Evolutionary conservation across 441 rosid genomes (phyloP).

Genomic region (Omphalea diandra): DNA sequence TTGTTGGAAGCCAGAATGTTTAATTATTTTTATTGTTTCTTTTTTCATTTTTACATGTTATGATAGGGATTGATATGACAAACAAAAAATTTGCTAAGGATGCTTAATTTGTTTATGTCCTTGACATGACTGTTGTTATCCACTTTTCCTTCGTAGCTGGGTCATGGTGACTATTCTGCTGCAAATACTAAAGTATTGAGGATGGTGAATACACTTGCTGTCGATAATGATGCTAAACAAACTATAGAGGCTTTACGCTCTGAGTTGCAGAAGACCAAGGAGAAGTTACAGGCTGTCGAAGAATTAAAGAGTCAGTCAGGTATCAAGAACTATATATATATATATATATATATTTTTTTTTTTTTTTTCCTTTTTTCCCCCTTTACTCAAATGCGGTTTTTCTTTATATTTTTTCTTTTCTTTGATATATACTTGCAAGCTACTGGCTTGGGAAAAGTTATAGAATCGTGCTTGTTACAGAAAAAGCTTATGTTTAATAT

Average conservation of each 20-base stretch:
- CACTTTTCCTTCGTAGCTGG: conserved; percentile 64
- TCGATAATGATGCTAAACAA: conserved; percentile 93
- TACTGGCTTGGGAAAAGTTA: background rate
- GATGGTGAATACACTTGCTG: conserved; percentile 92
- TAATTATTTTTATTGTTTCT: background rate
- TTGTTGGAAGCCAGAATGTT: background rate
- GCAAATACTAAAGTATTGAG: conserved; percentile 84
- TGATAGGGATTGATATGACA: background rate
- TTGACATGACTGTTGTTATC: too few species aligned
- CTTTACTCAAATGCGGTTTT: background rate
- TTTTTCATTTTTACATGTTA: background rate
- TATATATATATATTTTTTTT: conserved; percentile 15
- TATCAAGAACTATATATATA: too few species aligned
- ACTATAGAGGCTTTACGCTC: conserved; percentile 90
- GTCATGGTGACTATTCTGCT: conserved; percentile 93
- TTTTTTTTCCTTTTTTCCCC: background rate
- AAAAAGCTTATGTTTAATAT: background rate
- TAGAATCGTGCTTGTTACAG: background rate
- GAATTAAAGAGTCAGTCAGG: conserved; percentile 91
- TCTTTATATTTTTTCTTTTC: conserved; percentile 16
- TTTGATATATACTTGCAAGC: background rate
- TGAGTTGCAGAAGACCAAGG: conserved; percentile 90
- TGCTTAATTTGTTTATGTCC: conserved; percentile 7
- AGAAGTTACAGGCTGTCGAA: conserved; percentile 89
- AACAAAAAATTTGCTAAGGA: conserved; percentile 5